Conservation (phyloP, 2,329 filamentous ascomycete species). For the Calonectria naviculata region DNA sequence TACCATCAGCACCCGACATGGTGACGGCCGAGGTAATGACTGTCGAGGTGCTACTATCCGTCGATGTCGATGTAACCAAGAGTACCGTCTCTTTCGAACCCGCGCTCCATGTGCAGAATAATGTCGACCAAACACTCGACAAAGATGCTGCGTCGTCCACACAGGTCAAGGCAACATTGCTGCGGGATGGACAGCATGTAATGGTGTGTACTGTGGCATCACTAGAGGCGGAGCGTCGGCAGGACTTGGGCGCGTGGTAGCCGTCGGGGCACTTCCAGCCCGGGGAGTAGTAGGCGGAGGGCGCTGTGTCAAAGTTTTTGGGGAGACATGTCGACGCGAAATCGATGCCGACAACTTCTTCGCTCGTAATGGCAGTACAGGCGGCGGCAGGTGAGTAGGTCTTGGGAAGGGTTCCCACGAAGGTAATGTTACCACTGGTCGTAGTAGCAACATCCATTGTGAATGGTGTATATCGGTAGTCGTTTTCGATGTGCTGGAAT, state of each 20-base stretch:
- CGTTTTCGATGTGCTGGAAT: not conserved
- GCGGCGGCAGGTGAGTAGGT: constrained; percentile 8
- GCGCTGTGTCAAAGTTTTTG: constrained; percentile 36
- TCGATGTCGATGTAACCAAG: constrained; percentile 38
- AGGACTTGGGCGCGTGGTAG: constrained; percentile 40
- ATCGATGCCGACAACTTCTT: constrained; percentile 36
- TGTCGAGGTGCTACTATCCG: constrained; percentile 24
- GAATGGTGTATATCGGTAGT: not conserved
- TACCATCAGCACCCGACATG: constrained; percentile 37
- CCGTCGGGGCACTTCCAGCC: constrained; percentile 46
- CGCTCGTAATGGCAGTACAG: constrained; percentile 28
- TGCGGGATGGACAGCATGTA: constrained; percentile 47
- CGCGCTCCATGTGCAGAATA: constrained; percentile 49
- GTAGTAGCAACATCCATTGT: constrained; percentile 13
- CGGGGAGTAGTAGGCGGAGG: constrained; percentile 44
- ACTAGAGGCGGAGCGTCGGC: constrained; percentile 39
- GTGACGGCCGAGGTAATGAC: constrained; percentile 29
- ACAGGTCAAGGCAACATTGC: constrained; percentile 42
- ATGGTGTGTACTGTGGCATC: constrained; percentile 44
- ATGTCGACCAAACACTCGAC: constrained; percentile 32
- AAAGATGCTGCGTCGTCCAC: constrained; percentile 40
- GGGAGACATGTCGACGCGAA: constrained; percentile 43
- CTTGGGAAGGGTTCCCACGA: constrained; percentile 32
- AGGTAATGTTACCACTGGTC: not conserved
- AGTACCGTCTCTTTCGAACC: constrained; percentile 36